A percentile compares a stretch with the other conserved stretches of the same genome.
Conservation (phyloP, 2,329 filamentous ascomycete genomes). For the Westerdykella aurantiaca region DNA sequence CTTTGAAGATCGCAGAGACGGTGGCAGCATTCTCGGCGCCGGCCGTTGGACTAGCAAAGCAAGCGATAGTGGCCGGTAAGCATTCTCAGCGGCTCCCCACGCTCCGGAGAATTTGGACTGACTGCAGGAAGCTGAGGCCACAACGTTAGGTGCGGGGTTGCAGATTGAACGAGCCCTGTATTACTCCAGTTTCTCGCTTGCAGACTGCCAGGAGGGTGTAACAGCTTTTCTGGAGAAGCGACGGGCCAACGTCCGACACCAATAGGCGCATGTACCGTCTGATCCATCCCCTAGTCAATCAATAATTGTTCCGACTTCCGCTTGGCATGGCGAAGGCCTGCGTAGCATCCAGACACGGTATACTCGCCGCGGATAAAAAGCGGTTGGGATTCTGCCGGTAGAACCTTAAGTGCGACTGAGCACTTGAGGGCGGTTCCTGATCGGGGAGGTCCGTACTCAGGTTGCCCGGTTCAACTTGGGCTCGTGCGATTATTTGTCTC, state of each 20-base stretch:
- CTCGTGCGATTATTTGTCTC: too few relatives aligned
- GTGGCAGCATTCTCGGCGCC: constrained; percentile 40
- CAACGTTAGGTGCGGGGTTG: constrained; percentile 39
- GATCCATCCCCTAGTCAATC: too few relatives aligned
- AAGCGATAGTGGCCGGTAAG: constrained; percentile 41
- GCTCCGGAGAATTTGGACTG: constrained; percentile 10
- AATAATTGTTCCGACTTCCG: too few relatives aligned
- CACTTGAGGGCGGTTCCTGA: too few relatives aligned
- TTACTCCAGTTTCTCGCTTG: constrained; percentile 33
- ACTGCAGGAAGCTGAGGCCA: constrained; percentile 38
- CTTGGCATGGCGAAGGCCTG: too few relatives aligned
- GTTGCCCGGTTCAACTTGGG: too few relatives aligned
- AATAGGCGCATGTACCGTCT: constrained; percentile 3
- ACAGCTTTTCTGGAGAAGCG: constrained; percentile 41
- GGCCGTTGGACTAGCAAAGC: constrained; percentile 41
- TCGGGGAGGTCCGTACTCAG: too few relatives aligned
- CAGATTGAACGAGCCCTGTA: constrained; percentile 31
- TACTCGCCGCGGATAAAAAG: too few relatives aligned
- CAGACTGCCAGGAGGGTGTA: constrained; percentile 41
- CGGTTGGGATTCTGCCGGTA: too few relatives aligned
- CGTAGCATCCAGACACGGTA: too few relatives aligned
- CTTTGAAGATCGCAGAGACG: constrained; percentile 35
- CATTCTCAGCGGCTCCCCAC: constrained; percentile 1
- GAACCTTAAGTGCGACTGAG: too few relatives aligned
- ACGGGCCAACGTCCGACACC: constrained; percentile 18